Evolutionary conservation across 805 yeast species (phyloP).

Genomic region (Pichia deserticola): DNA sequence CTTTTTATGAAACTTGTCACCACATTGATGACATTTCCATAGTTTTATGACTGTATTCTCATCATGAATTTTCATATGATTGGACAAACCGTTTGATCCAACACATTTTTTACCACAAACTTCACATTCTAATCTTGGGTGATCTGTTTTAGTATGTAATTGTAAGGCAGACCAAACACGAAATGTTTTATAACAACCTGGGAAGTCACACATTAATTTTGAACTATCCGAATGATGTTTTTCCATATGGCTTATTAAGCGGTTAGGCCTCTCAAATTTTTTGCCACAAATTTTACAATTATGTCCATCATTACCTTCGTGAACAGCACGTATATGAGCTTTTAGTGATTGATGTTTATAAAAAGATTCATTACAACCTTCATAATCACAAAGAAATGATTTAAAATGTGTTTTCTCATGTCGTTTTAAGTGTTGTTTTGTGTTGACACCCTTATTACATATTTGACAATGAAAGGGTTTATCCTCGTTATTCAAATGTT

Average conservation of each 20-base stretch:
- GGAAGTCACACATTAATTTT: constrained; percentile 50
- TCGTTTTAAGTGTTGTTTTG: constrained; percentile 72
- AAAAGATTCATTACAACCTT: constrained; percentile 60
- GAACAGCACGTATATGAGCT: constrained; percentile 61
- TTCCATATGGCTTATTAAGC: constrained; percentile 57
- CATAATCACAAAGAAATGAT: constrained; percentile 53
- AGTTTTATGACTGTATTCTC: constrained; percentile 40
- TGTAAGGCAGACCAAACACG: constrained; percentile 70
- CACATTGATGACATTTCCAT: constrained; percentile 63
- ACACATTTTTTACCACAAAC: constrained; percentile 67
- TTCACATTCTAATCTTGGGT: constrained; percentile 59
- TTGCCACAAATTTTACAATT: constrained; percentile 59
- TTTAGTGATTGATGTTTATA: constrained; percentile 69
- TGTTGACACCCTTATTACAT: constrained; percentile 78
- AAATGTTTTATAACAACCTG: constrained; percentile 54
- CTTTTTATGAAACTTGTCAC: constrained; percentile 44
- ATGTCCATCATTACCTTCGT: constrained; percentile 38
- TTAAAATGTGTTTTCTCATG: constrained; percentile 78
- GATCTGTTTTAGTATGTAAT: constrained; percentile 61
- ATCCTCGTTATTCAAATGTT: constrained; percentile 45
- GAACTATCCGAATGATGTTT: constrained; percentile 52
- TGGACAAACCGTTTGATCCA: constrained; percentile 59
- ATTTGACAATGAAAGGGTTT: constrained; percentile 67
- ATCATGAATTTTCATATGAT: constrained; percentile 72
- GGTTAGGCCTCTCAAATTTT: constrained; percentile 53